Percentiles rank a stretch among this genome's conserved stretches.
These are phyloP conservation scores for Jamesozyma hellenica DNA, from an alignment of 805 yeast species.

Conservation along the genomic window DNA sequence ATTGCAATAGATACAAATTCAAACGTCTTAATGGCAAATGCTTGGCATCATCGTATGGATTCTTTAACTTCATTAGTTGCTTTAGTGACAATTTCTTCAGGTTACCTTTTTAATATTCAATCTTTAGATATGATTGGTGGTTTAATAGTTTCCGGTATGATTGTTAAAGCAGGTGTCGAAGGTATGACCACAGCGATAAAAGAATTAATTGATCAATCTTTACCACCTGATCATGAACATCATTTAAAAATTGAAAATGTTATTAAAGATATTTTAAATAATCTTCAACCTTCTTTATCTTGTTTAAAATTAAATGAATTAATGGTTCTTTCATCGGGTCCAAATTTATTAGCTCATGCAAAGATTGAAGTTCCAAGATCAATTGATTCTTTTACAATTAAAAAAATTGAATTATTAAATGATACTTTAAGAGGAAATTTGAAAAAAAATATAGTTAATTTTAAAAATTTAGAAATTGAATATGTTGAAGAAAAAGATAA, in stretches of 20 bases:
- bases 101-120: conserved; percentile 60
- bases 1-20: conserved; percentile 71
- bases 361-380: conserved; percentile 30
- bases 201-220: conserved; percentile 68
- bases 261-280: conserved; percentile 24
- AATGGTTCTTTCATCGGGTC: conserved; percentile 45
- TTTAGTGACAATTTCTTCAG: conserved; percentile 71
- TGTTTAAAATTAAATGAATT: conserved; percentile 31
- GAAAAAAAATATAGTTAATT: conserved; percentile 31
- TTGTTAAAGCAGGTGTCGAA: conserved; percentile 70
- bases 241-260: conserved; percentile 34
- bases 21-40: conserved; percentile 85
- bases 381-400: conserved; percentile 27
- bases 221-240: conserved; percentile 39
- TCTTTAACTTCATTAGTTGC: conserved; percentile 86
- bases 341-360: conserved; percentile 34
- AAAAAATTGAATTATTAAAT: conserved; percentile 32
- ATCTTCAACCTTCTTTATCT: conserved; percentile 23
- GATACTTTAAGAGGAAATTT: conserved; percentile 28
- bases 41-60: conserved; percentile 96
- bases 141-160: conserved; percentile 63
- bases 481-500: conserved; percentile 27
- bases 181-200: conserved; percentile 58
- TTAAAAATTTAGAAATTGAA: conserved; percentile 35
- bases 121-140: conserved; percentile 93